These are phyloP conservation scores for Trypanosoma congolense DNA, from an alignment of 208 protist species.

Conservation along the genomic window DNA sequence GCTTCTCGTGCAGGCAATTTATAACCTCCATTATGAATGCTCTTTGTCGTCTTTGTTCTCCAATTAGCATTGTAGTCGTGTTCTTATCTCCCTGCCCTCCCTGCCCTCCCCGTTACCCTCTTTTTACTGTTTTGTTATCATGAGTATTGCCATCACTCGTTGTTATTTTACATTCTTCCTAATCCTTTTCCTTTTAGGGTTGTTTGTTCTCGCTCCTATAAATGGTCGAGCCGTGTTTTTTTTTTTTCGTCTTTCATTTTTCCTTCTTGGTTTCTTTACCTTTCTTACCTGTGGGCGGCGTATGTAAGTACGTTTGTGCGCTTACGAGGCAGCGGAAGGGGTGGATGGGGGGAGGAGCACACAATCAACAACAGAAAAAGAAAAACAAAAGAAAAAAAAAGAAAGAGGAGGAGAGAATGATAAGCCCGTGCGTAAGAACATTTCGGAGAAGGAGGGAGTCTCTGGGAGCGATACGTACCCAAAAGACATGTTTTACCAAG, in stretches of 20 bases:
- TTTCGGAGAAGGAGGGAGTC: no score
- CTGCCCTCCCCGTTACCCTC: background rate
- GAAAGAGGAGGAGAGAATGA: background rate
- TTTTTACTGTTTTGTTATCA: background rate
- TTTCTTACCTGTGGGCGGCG: background rate
- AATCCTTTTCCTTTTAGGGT: no score
- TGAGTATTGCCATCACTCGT: no score
- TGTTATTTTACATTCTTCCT: no score
- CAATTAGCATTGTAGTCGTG: background rate
- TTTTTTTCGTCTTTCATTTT: background rate
- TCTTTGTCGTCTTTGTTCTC: conserved; percentile 41
- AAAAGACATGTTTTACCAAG: no score
- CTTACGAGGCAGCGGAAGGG: no score
- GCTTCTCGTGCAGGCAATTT: conserved; percentile 83
- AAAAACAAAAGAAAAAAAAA: background rate
- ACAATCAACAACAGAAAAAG: background rate
- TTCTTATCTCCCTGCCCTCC: background rate
- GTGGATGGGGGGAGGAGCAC: no score
- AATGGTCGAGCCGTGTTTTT: no score
- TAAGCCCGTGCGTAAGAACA: no score
- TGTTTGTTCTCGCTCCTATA: no score
- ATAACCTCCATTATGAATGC: conserved; percentile 77
- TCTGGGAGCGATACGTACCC: no score
- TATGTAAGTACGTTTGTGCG: background rate
- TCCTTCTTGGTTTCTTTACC: background rate